Percentiles rank a stretch among this genome's conserved stretches.
Evolutionary conservation across 2,329 filamentous ascomycete genomes (phyloP).

Genomic region (Cytospora schulzeri): DNA sequence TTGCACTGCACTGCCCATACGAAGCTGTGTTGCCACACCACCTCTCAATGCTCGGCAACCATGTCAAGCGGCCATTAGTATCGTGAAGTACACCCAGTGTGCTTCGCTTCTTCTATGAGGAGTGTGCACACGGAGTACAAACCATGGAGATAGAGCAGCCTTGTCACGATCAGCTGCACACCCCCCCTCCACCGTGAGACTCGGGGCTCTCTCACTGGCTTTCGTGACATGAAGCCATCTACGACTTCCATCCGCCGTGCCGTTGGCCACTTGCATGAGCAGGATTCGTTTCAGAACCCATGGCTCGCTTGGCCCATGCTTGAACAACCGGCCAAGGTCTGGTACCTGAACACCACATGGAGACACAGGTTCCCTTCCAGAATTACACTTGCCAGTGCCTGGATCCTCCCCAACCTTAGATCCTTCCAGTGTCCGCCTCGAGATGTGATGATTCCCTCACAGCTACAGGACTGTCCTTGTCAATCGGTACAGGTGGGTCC

Average conservation of each 20-base stretch:
- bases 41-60: neutral
- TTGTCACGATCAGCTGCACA: constrained; percentile 7
- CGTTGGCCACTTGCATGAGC: constrained; percentile 5
- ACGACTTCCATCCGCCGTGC: neutral
- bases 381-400: neutral
- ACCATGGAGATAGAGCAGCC: neutral
- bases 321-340: neutral
- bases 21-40: neutral
- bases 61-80: neutral
- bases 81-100: neutral
- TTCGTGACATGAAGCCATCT: constrained; percentile 10
- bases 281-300: constrained; percentile 10
- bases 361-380: neutral
- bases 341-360: neutral
- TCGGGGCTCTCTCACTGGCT: neutral
- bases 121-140: constrained; percentile 16
- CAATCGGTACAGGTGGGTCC: neutral
- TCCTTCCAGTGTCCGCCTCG: neutral
- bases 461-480: neutral
- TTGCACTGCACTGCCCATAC: neutral
- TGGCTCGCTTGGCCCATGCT: neutral
- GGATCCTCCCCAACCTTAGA: constrained; percentile 9
- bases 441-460: neutral
- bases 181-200: constrained; percentile 6
- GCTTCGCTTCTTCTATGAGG: neutral